Base-by-base conservation (phyloP, 2,329 filamentous ascomycete genomes). In the Colletotrichum plurivorum region DNA sequence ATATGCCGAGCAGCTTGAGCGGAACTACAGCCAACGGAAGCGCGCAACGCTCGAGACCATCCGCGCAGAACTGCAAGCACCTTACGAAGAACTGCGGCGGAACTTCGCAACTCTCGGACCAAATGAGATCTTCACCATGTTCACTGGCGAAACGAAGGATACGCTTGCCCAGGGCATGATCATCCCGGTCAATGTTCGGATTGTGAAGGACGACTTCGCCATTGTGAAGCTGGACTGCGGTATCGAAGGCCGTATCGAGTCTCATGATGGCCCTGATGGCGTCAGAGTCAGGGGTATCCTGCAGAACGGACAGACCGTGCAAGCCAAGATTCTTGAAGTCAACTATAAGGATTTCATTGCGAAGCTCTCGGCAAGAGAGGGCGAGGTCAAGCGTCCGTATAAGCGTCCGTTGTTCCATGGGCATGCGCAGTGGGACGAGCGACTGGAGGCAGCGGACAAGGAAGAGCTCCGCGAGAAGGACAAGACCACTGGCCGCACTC, bases 31-130 rank as follows among this genome's bases (percentile, higher is more conserved):
- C 75, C 95, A 98, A 79, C 91, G 93, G 73, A 99, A 99, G 84
- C 93, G 96, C 67, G 95, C 95, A 1, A 99, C 96, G 1, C 87
- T 99, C 13, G 96, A 99, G 80, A 97, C 94, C 0, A 99, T 99
- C 76, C 93, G 96, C 71, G 95, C 94, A 16, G 96, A 99, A 80
- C 84, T 99, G 58, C 93, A 96, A 75, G 91, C 92, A 20, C 95
- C 96, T 0, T 99, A 97, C 78, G 96, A 99, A 81, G 96, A 99
- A 79, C 86, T 99, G 64, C 90, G 96, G 53, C 92, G 93, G 74
- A 90, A 91, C 72, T 98, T 97, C 77, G 87, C 88, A 52, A 82
- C 87, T 58, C 84, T 97, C 48, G 85, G 84, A 27, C 86, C 90
- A 0, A 91, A 95, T 22, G 94, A 97, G 73, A 89, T 97, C 69